Conservation (phyloP, 768 basidiomycete species). For the Chalciporus pseudorubinellus region DNA sequence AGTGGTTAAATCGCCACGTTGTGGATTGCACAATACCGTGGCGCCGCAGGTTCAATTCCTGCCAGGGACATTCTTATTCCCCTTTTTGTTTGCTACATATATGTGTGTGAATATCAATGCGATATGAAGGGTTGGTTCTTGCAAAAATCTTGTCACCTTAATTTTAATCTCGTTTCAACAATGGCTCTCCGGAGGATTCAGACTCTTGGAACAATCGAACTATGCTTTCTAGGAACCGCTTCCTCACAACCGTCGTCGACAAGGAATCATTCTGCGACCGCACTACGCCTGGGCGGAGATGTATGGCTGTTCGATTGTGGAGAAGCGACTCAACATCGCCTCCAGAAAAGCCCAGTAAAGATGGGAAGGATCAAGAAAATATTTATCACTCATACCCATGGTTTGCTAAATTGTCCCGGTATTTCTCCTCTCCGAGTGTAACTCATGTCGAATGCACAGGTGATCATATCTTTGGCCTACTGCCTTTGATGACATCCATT, state of each 20-base stretch:
- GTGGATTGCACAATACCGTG: slow-evolving; percentile 37
- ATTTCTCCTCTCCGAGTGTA: background rate
- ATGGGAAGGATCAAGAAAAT: slow-evolving; percentile 80
- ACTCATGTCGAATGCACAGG: slow-evolving; percentile 41
- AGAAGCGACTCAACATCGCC: slow-evolving; percentile 76
- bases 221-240: slow-evolving; percentile 80
- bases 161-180: no score
- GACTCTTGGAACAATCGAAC: slow-evolving; percentile 40
- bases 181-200: slow-evolving; percentile 22
- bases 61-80: slow-evolving; percentile 34
- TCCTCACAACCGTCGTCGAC: slow-evolving; percentile 80
- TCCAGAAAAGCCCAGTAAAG: slow-evolving; percentile 70
- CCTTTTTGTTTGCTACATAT: no score
- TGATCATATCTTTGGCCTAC: slow-evolving; percentile 77
- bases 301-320: slow-evolving; percentile 88
- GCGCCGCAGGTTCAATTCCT: slow-evolving; percentile 40
- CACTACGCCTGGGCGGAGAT: slow-evolving; percentile 62
- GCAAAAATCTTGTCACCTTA: no score
- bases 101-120: no score
- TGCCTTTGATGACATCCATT: slow-evolving; percentile 64
- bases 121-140: no score
- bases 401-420: slow-evolving; percentile 34
- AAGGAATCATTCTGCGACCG: slow-evolving; percentile 73
- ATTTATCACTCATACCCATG: slow-evolving; percentile 89
- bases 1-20: slow-evolving; percentile 44